phyloP scores from a whole-genome alignment of 2,329 filamentous ascomycete species.

The Lojkania enalia region DNA sequence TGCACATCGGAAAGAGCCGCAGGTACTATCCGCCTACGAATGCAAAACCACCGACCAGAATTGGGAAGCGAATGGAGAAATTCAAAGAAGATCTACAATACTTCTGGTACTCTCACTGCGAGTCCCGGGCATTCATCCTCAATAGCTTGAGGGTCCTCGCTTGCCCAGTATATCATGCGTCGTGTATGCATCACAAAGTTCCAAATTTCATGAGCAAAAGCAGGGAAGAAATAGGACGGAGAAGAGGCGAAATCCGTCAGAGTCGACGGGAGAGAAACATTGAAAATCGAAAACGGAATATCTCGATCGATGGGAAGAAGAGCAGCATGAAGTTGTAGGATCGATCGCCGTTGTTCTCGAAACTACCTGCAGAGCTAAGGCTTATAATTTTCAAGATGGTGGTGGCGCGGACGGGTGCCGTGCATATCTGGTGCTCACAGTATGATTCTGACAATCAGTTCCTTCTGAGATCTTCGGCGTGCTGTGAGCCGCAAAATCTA shows the following conservation, averaged over 20 bases:
- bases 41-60: no score
- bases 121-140: neutral
- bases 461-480: neutral
- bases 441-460: neutral
- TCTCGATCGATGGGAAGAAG: neutral
- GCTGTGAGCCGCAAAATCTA: no score
- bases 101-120: neutral
- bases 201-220: no score
- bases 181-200: neutral
- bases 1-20: no score
- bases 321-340: neutral
- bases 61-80: no score
- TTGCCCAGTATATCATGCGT: neutral
- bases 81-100: neutral
- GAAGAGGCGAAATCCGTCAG: no score
- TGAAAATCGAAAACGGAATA: neutral
- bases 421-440: neutral
- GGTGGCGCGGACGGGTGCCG: conserved; percentile 1
- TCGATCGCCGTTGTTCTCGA: conserved; percentile 4
- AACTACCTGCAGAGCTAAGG: conserved; percentile 5
- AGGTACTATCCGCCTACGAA: no score
- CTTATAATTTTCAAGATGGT: conserved; percentile 9
- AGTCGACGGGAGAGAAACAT: neutral
- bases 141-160: neutral
- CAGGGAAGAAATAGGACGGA: no score